Evolutionary conservation across 371 early-diverging fungal genomes (phyloP), one percentile per base, ranked within the genome.

Genomic region (Racocetra persica): DNA sequence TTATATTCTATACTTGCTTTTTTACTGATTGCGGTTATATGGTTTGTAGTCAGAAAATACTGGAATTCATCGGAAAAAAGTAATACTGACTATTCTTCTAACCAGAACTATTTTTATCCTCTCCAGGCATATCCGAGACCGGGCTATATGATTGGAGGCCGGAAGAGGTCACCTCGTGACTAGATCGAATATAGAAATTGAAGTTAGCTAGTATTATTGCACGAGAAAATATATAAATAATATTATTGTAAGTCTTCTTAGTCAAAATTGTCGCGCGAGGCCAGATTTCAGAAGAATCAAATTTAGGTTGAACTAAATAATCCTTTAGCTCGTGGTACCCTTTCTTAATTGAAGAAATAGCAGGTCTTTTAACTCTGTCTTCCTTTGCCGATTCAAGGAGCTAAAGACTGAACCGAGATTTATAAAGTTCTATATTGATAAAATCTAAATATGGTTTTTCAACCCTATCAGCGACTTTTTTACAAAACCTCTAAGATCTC

Each of bases 221-320:
- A 38, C 6, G 38, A 6, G 38, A 38, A 38, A 38, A 59, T 4
- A 59, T 59, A 38, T 38, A 38, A 4, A 38, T n/a, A 38, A 38
- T 38, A 38, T 4, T 38, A 38, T 38, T 38, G 6, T 38, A 38
- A 38, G 38, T 38, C 6, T 38, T 38, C 6, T 38, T 38, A 38
- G 38, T 6, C 6, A 38, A 38, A 38, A 38, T 38, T 38, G 38
- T 38, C 38, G 6, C 38, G 6, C 6, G n/a, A 32, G 59, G 60
- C 14, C 24, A 28, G 22, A 75, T 75, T 75, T 75, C 76, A 62
- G 57, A 75, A 75, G 10, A 55, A 75, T 60, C 14, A 1, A 14
- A 60, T 11, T 65, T 78, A 78, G 78, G 51, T 22, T 78, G 78
- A 65, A 67, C 49, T 67, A 66, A 38, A 66, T 66, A 78, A 78